phyloP scores from a whole-genome alignment of 805 yeast genomes.

The Saccharomycodes ludwigii region DNA sequence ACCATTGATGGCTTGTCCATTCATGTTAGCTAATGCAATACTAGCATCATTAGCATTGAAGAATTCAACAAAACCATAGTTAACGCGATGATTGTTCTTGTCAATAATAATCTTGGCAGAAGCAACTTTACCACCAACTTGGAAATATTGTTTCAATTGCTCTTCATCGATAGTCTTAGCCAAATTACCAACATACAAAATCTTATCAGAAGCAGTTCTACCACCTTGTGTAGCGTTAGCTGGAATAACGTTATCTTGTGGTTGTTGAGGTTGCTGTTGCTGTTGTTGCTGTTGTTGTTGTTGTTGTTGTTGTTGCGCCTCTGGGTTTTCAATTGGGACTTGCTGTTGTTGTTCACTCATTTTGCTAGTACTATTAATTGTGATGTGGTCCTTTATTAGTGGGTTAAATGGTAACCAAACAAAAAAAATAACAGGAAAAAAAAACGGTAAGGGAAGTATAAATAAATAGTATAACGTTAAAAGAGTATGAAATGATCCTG shows the following conservation, averaged over 20 bases:
- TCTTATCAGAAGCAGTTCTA: constrained; percentile 60
- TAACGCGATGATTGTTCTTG: constrained; percentile 58
- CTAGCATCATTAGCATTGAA: constrained; percentile 45
- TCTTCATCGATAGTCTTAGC: constrained; percentile 56
- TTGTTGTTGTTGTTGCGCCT: constrained; percentile 3
- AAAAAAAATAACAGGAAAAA: not conserved
- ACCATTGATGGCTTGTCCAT: constrained; percentile 44
- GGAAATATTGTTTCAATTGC: constrained; percentile 46
- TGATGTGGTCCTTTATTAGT: constrained; percentile 1
- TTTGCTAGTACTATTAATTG: not conserved
- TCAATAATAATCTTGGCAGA: constrained; percentile 64
- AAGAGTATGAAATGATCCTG: no score
- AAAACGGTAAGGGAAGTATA: not conserved
- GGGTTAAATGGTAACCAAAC: not conserved
- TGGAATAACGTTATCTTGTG: constrained; percentile 28
- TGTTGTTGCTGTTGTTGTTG: constrained; percentile 6
- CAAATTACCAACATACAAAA: constrained; percentile 67
- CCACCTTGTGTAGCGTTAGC: constrained; percentile 77
- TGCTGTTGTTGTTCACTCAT: constrained; percentile 1
- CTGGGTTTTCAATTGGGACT: no score
- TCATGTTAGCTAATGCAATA: constrained; percentile 45
- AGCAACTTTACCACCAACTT: constrained; percentile 46
- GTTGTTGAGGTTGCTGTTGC: constrained; percentile 6
- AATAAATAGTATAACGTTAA: no score
- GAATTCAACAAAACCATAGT: constrained; percentile 78